Evolutionary conservation across 2,329 filamentous ascomycete species (phyloP), one percentile per base, ranked within the genome.

Genomic region (Cadophora luteo-olivacea): DNA sequence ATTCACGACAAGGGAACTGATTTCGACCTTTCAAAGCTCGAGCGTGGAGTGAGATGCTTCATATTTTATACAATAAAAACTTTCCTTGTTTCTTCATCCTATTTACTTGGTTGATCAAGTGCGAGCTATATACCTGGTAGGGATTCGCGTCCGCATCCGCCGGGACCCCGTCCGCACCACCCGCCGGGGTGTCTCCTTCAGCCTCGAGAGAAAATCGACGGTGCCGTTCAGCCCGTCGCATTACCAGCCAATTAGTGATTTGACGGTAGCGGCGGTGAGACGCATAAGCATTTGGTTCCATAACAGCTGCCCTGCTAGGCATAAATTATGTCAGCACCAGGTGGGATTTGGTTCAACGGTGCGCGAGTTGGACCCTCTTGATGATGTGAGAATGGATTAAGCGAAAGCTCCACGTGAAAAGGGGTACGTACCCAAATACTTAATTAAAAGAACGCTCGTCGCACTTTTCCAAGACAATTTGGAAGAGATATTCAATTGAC

Each of bases 321-420:
- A 33, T 8, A 14, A 54, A 29, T 54, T 4, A 58, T 49, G 55
- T 58, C 33, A 58, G 55, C 55, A 24, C 55, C n/a, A 58, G 29
- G 19, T n/a, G 33, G 19, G 8, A 38, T 24, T 36, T 5, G 22
- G 55, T 38, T 14, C 33, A 38, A 58, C 33, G 55, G 25, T 14
- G 54, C 54, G 52, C 16, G 32, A 57, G 29, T 36, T 33, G 16
- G 54, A 55, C 29, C 33, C 4, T 58, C 55, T 14, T 38, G 55
- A 58, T 58, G 55, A 58, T 38, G 55, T 58, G 55, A 58, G 55
- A 38, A 38, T 58, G 9, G 2, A 24, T 11, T 22, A 38, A 36
- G 55, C 9, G 55, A 58, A n/a, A 22, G 12, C 19, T 58, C 38
- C 8, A 58, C 55, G 55, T 58, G 55, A 58, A 38, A 38, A 22